phyloP scores from a whole-genome alignment of 176 grass and related monocot species.

The Rhynchospora breviuscula region DNA sequence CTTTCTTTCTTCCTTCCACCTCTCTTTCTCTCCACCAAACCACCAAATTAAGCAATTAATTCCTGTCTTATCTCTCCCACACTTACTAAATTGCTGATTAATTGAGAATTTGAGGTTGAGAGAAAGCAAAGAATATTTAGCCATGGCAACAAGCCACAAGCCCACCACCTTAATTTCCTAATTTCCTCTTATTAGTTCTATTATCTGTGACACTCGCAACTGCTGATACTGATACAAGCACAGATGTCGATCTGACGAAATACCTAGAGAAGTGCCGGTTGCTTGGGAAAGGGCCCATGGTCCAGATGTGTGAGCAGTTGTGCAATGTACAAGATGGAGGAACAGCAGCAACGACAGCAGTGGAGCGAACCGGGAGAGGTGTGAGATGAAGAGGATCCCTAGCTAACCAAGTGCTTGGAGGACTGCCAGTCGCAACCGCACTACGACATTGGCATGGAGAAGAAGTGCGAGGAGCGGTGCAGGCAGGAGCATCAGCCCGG shows the following conservation, averaged over 20 bases:
- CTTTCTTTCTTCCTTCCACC: not conserved
- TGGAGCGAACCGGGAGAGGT: not conserved
- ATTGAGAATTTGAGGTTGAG: not conserved
- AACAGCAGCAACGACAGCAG: not conserved
- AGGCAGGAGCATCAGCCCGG: not conserved
- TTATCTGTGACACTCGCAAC: not conserved
- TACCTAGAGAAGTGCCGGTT: not conserved
- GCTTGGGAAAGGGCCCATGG: not conserved
- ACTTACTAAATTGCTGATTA: not conserved
- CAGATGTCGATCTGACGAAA: not conserved
- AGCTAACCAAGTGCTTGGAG: constrained; percentile 5
- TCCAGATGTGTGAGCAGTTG: not conserved
- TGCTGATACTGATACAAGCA: not conserved
- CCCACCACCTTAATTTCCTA: constrained; percentile 3
- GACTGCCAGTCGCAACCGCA: constrained; percentile 21
- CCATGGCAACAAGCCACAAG: constrained; percentile 3
- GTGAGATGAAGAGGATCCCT: not conserved
- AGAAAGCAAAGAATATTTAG: not conserved
- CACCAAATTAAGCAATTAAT: not conserved
- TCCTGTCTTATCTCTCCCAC: not conserved
- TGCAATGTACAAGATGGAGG: not conserved
- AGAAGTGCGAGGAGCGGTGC: constrained; percentile 11
- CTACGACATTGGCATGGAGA: constrained; percentile 23
- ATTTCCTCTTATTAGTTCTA: not conserved
- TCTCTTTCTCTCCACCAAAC: not conserved